Base-by-base conservation (phyloP, 495 filamentous ascomycete species). In the Penicillium manginii region DNA sequence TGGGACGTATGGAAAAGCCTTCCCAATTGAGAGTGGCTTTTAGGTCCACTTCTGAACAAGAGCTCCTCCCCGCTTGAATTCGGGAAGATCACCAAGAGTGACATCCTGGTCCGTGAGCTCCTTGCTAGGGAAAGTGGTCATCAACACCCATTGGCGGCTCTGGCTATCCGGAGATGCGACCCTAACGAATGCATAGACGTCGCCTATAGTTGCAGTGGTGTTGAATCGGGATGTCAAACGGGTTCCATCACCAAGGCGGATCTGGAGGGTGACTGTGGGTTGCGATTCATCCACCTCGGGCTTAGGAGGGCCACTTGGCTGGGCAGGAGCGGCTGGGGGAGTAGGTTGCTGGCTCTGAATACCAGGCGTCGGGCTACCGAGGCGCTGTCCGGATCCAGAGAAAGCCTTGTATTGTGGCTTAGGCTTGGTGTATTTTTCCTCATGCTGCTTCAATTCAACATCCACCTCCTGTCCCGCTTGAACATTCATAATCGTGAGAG, bases 41-140 rank as follows among this genome's bases (percentile, higher is more conserved):
- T 37, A 91, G 64, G 76, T 76, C 91, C 91, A 96, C 76, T 96
- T 96, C 68, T 96, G 92, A 52, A 97, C 90, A 33, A 93, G 87
- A 5, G 89, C 91, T 22, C 92, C 92, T 40, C 86, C 86, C 15
- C 86, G 76, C 73, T 92, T 96, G 76, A 96, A 93, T 54, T 96
- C 92, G 1, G 85, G 65, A 72, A 96, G 77, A 33, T 96, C 91
- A 1, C 89, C 90, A 39, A 97, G 71, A 5, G 83, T 84, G 56
- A 75, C 75, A 1, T 64, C 72, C 70, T 88, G 86, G 57, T 98
- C 92, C 18, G 78, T 88, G 51, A 97, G 83, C 63, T 98, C 93
- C 75, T 92, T 96, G 73, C 88, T 97, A 2, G 96, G 94, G 72
- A 98, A 98, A 0, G 96, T 98, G 1, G 94, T 98, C 69, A 96